Evolutionary conservation across 225 moss, liverwort and hornwort genomes (phyloP).

Genomic region (Physcomitrium patens): DNA sequence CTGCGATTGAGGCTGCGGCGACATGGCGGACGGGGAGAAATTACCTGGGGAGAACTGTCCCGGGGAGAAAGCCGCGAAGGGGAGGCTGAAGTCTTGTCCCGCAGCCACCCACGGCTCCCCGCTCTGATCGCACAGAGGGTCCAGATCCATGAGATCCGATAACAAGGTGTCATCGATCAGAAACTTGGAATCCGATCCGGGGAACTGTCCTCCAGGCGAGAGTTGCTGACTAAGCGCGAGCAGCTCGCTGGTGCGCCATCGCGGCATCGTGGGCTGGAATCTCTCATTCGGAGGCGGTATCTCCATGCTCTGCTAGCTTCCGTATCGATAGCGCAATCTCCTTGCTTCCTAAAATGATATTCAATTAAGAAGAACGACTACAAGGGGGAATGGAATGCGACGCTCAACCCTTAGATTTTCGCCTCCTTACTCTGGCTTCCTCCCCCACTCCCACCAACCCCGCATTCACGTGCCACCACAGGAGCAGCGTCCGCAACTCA

Average conservation of each 20-base stretch:
- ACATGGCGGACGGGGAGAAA: slow-evolving; percentile 48
- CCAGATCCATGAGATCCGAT: slow-evolving; percentile 36
- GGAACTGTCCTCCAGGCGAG: slow-evolving; percentile 8
- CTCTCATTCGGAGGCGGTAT: slow-evolving; percentile 29
- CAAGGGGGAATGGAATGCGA: neutral
- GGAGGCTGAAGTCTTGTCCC: slow-evolving; percentile 32
- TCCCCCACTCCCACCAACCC: slow-evolving; percentile 38
- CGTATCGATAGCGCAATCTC: neutral
- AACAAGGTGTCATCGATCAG: slow-evolving; percentile 21
- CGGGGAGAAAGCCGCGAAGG: slow-evolving; percentile 48
- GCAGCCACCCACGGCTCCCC: slow-evolving; percentile 31
- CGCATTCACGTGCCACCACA: slow-evolving; percentile 38
- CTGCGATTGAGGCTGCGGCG: slow-evolving; percentile 30
- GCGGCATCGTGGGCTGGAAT: slow-evolving; percentile 13
- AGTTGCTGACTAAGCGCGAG: slow-evolving; percentile 16
- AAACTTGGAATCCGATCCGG: slow-evolving; percentile 25
- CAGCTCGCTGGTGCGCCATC: slow-evolving; percentile 22
- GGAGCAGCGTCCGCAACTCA: slow-evolving; percentile 13
- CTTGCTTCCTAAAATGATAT: neutral
- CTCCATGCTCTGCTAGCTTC: slow-evolving; percentile 2
- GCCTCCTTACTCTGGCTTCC: slow-evolving; percentile 32
- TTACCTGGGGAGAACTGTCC: slow-evolving; percentile 37
- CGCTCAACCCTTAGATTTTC: neutral
- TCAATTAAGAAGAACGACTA: neutral
- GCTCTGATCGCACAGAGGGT: slow-evolving; percentile 29